Evolutionary conservation across 2,329 filamentous ascomycete species (phyloP).

Genomic region (Pyricularia sp.): DNA sequence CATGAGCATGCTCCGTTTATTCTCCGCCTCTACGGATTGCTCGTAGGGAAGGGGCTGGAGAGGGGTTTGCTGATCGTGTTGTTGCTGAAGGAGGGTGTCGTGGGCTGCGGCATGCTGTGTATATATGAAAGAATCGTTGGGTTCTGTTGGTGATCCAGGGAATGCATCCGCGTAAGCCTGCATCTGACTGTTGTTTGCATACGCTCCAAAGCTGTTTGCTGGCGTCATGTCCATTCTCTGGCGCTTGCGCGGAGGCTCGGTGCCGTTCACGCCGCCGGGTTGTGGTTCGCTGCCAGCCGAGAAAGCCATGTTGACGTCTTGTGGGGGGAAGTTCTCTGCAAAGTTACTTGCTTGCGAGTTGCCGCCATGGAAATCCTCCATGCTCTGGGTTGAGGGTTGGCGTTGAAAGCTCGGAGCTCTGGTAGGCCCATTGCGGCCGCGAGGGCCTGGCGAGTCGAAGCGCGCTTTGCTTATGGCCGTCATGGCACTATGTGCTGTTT

Average conservation of each 20-base stretch:
- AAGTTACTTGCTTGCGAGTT: constrained; percentile 85
- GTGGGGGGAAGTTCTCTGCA: constrained; percentile 70
- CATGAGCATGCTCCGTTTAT: constrained; percentile 71
- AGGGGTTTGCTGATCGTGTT: constrained; percentile 42
- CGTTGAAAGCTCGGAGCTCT: constrained; percentile 58
- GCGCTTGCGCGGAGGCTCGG: constrained; percentile 74
- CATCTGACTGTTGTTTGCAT: constrained; percentile 23
- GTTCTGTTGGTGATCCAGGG: constrained; percentile 65
- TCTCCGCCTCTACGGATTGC: constrained; percentile 52
- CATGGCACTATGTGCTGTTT: constrained; percentile 81
- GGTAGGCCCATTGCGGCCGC: constrained; percentile 39
- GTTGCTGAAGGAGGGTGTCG: background rate
- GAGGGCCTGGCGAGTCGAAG: constrained; percentile 59
- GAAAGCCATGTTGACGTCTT: constrained; percentile 62
- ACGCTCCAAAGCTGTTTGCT: constrained; percentile 38
- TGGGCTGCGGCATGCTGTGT: constrained; percentile 30
- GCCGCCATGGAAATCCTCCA: constrained; percentile 38
- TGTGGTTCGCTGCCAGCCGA: constrained; percentile 30
- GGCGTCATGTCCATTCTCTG: constrained; percentile 44
- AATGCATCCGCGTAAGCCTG: constrained; percentile 31
- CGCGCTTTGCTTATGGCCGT: constrained; percentile 94
- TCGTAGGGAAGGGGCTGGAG: constrained; percentile 52
- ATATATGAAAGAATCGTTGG: constrained; percentile 67
- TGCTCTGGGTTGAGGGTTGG: constrained; percentile 58
- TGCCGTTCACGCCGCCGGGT: constrained; percentile 37